Evolutionary conservation across 176 grass and related monocot genomes (phyloP).

Genomic region (Aegilops sharonensis): DNA sequence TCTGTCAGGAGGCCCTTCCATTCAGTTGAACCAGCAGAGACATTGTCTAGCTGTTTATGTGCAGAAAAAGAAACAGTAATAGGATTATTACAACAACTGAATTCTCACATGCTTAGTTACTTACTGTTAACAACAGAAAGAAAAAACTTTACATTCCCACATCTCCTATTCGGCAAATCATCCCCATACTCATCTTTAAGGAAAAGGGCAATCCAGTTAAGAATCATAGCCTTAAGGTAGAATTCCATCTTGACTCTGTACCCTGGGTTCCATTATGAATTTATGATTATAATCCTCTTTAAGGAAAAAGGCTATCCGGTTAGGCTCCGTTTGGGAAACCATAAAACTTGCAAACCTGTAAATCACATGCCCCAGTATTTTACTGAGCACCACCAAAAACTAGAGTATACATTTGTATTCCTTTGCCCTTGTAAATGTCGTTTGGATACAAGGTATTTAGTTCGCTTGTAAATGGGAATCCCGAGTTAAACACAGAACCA

Average conservation of each 20-base stretch:
- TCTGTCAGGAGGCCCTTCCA: slow-evolving; percentile 88
- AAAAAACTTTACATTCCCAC: background rate
- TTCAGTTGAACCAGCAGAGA: slow-evolving; percentile 85
- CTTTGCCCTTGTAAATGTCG: background rate
- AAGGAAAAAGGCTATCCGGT: background rate
- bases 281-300: background rate
- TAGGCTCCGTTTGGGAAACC: background rate
- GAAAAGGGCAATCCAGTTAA: background rate
- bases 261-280: background rate
- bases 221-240: background rate
- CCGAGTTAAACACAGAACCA: background rate
- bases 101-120: background rate
- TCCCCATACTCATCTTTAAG: background rate
- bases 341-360: background rate
- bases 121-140: background rate
- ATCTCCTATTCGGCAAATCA: background rate
- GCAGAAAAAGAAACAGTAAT: slow-evolving; percentile 27
- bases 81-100: slow-evolving; percentile 3
- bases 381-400: background rate
- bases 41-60: slow-evolving; percentile 83
- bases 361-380: background rate
- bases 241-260: slow-evolving; percentile 9
- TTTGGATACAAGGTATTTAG: background rate
- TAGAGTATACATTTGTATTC: background rate
- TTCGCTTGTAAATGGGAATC: background rate